Percentiles rank a stretch among this genome's conserved stretches.
phyloP scores from a whole-genome alignment of 768 basidiomycete genomes.

The Tricholoma terreum region DNA sequence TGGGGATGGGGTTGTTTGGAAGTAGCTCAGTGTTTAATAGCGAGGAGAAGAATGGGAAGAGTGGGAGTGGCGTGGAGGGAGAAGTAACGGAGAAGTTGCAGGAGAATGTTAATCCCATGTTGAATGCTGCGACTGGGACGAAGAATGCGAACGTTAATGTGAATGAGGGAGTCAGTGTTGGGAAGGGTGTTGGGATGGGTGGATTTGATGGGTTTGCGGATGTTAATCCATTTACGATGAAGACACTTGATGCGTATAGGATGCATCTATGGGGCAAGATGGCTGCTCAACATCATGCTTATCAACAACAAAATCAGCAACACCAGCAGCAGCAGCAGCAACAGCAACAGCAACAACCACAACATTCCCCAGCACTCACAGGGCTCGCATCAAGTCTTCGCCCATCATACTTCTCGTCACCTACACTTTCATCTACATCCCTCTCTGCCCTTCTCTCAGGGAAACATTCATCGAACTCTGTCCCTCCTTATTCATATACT shows the following conservation, averaged over 20 bases:
- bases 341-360: slow-evolving; percentile 37
- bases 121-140: slow-evolving; percentile 40
- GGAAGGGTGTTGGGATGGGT: slow-evolving; percentile 20
- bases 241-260: slow-evolving; percentile 78
- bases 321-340: slow-evolving; percentile 30
- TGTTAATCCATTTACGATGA: slow-evolving; percentile 81
- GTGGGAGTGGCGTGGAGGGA: slow-evolving; percentile 4
- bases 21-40: neutral
- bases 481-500: slow-evolving; percentile 9
- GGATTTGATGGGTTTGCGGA: slow-evolving; percentile 81
- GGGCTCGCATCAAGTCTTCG: slow-evolving; percentile 42
- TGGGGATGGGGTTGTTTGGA: slow-evolving; percentile 10
- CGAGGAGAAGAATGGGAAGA: slow-evolving; percentile 16
- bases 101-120: slow-evolving; percentile 77
- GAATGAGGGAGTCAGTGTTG: slow-evolving; percentile 9
- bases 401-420: slow-evolving; percentile 27
- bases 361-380: slow-evolving; percentile 15
- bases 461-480: slow-evolving; percentile 35
- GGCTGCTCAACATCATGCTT: slow-evolving; percentile 63
- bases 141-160: slow-evolving; percentile 12
- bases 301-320: slow-evolving; percentile 35
- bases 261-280: slow-evolving; percentile 94
- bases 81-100: slow-evolving; percentile 38
- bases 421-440: slow-evolving; percentile 12
- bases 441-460: slow-evolving; percentile 40